Evolutionary conservation across 2,329 filamentous ascomycete genomes (phyloP).

Genomic region (Trichothecium roseum): DNA sequence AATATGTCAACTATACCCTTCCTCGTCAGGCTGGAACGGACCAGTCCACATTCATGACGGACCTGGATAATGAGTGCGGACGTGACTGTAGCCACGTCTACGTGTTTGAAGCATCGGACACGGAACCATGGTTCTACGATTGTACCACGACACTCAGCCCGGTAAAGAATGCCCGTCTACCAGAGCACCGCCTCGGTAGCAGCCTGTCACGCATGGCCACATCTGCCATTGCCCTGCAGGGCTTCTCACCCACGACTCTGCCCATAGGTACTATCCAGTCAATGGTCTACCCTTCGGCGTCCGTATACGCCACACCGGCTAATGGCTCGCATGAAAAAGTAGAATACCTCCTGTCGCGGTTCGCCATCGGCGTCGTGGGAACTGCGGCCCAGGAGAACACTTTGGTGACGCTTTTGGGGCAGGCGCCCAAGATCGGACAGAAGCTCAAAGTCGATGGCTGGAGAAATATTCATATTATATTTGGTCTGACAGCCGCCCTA

Average conservation of each 20-base stretch:
- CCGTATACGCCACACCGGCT: slow-evolving; percentile 21
- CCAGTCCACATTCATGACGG: slow-evolving; percentile 26
- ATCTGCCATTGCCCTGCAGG: slow-evolving; percentile 28
- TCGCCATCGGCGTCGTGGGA: slow-evolving; percentile 23
- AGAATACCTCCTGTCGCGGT: slow-evolving; percentile 23
- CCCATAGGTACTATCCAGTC: slow-evolving; percentile 15
- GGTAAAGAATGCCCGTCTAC: slow-evolving; percentile 22
- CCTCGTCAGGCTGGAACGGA: slow-evolving; percentile 17
- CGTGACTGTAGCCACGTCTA: slow-evolving; percentile 16
- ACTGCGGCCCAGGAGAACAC: slow-evolving; percentile 19
- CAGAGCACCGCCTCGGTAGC: slow-evolving; percentile 22
- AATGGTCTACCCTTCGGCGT: slow-evolving; percentile 31
- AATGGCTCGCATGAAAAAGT: slow-evolving; percentile 21
- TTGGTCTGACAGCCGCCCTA: slow-evolving; percentile 7
- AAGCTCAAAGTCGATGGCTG: slow-evolving; percentile 12
- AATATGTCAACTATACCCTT: slow-evolving; percentile 11
- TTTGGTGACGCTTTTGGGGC: slow-evolving; percentile 16
- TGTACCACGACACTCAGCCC: slow-evolving; percentile 25
- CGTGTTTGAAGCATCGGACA: slow-evolving; percentile 25
- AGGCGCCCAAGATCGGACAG: slow-evolving; percentile 1
- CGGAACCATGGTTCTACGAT: slow-evolving; percentile 27
- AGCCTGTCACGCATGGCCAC: slow-evolving; percentile 22
- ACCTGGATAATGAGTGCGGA: slow-evolving; percentile 12
- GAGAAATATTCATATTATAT: slow-evolving; percentile 8
- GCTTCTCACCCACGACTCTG: slow-evolving; percentile 17